Evolutionary conservation across 257 asterid species (phyloP), one percentile per base, ranked within the genome.

Genomic region (Rauvolfia tetraphylla): DNA sequence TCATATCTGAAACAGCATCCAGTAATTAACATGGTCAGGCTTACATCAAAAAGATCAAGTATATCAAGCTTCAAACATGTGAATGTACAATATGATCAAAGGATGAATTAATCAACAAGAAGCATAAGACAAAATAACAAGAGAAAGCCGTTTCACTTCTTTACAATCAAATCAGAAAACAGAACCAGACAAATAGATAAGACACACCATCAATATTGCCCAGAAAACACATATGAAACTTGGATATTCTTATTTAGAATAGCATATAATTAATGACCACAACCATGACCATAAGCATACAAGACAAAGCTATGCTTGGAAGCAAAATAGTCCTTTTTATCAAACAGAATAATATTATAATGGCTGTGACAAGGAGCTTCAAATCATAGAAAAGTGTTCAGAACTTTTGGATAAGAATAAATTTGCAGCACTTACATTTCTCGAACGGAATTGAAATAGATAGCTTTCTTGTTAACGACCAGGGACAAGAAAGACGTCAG

Each of bases 401-500:
- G 44, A 18, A 23, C 56, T 33, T 31, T 27, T 53, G 8, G 7
- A 74, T 20, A 61, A 9, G n/a, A 49, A 36, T 3, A 56, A 56
- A 46, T 68, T 29, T 48, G 77, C 31, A 33, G 68, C 71, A 83
- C 99, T 91, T 88, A 95, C 99, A 93, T 84, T 84, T 93, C 98
- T 86, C 98, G 86, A 75, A 93, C 73, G 72, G 99, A 93, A 84
- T 93, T 88, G 92, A 93, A 95, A 88, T 92, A 95, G 78, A 95
- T 90, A 72, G 99, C 85, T 63, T 91, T 84, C 79, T 82, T 78
- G 71, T 88, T 86, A 73, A 93, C 81, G 76, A 93, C 80, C 79
- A 95, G 91, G 69, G 96, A 90, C 84, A 95, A 84, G 94, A 95
- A 95, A 75, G 99, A 95, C 86, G 84, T 91, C 86, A 93, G 78